A percentile compares a stretch with the other conserved stretches of the same genome.
Conservation (phyloP, 352 stramenopile species). For the Globisporangium yorkense region DNA sequence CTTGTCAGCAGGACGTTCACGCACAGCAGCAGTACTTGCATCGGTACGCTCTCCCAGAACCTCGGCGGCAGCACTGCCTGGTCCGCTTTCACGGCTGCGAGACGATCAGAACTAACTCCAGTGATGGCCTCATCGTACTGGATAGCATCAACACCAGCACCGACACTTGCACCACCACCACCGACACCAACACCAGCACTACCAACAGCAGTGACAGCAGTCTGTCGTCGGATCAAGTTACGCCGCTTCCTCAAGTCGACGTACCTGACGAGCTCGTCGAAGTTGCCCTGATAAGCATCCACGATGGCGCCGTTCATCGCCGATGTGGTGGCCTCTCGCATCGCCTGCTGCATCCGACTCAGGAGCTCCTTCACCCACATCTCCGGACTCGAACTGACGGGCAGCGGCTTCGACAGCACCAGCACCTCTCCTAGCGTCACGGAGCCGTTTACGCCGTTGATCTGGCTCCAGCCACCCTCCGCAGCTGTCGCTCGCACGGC, state of each 20-base stretch:
- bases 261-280: constrained; percentile 27
- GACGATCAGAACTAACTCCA: not conserved
- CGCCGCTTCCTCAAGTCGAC: constrained; percentile 7
- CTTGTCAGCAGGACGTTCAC: constrained; percentile 53
- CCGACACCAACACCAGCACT: too few relatives aligned
- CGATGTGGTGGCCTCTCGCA: constrained; percentile 26
- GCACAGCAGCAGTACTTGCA: constrained; percentile 54
- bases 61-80: not conserved
- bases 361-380: constrained; percentile 67
- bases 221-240: constrained; percentile 3
- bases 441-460: constrained; percentile 31
- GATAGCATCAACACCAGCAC: not conserved
- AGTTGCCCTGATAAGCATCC: constrained; percentile 37
- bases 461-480: constrained; percentile 19
- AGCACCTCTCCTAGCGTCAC: constrained; percentile 23
- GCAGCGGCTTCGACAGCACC: constrained; percentile 24
- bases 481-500: not conserved
- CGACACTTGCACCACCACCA: not conserved
- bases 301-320: constrained; percentile 30
- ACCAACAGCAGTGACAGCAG: not conserved
- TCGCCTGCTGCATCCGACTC: constrained; percentile 25
- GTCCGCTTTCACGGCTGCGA: not conserved
- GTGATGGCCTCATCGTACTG: not conserved
- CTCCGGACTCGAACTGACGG: constrained; percentile 37
- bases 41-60: constrained; percentile 32